A percentile compares a stretch with the other conserved stretches of the same genome.
Conservation (phyloP, 1,139 yeast species). For the Geotrichum candidum region DNA sequence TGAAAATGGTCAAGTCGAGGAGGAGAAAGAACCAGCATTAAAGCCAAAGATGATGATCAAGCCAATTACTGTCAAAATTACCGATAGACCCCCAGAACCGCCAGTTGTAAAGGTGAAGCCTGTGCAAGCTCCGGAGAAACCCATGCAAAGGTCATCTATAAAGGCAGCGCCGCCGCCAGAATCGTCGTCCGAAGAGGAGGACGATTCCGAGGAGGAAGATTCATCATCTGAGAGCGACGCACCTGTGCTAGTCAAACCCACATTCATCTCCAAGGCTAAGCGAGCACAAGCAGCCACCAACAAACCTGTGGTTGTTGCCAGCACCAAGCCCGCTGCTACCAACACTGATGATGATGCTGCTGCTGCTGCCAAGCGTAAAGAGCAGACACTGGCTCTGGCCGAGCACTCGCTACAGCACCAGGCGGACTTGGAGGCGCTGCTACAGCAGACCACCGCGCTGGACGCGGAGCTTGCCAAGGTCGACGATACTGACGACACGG, state of each 20-base stretch:
- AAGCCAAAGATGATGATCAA: constrained; percentile 10
- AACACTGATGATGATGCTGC: not conserved
- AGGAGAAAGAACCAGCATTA: constrained; percentile 21
- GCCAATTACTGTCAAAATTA: constrained; percentile 3
- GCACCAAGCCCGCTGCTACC: not conserved
- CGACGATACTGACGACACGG: constrained; percentile 53
- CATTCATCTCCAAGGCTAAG: constrained; percentile 13
- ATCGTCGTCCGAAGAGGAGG: constrained; percentile 4
- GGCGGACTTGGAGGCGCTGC: constrained; percentile 7
- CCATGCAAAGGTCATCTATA: not conserved
- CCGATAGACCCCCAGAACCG: constrained; percentile 11
- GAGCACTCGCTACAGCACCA: constrained; percentile 31
- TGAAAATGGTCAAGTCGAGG: constrained; percentile 2
- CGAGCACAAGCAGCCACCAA: not conserved
- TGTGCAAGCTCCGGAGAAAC: not conserved
- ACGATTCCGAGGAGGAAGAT: constrained; percentile 4
- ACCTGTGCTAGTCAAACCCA: constrained; percentile 15
- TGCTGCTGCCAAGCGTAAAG: constrained; percentile 21
- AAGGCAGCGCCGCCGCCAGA: constrained; percentile 9
- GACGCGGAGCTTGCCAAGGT: constrained; percentile 34
- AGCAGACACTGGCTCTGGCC: constrained; percentile 30
- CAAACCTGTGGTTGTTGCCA: not conserved
- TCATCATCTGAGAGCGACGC: constrained; percentile 11
- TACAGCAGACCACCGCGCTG: constrained; percentile 14
- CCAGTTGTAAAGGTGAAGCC: constrained; percentile 17